Evolutionary conservation across 2,329 filamentous ascomycete genomes (phyloP).

Genomic region (Tympanopsis confertula): DNA sequence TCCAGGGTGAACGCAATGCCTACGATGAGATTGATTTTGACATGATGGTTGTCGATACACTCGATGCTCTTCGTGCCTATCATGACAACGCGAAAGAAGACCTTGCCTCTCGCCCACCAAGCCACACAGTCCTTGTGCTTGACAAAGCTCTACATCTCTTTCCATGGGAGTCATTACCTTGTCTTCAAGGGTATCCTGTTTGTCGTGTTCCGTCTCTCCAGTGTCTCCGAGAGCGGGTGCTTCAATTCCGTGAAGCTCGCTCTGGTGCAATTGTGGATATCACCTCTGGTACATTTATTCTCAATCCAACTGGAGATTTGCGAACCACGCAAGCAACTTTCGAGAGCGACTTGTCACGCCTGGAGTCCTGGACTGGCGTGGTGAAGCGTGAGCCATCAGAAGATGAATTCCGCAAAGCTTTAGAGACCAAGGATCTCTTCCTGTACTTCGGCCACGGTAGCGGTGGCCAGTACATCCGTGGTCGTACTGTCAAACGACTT

Average conservation of each 20-base stretch:
- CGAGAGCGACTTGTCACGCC: slow-evolving; percentile 43
- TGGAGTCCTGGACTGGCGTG: slow-evolving; percentile 44
- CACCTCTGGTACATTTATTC: slow-evolving; percentile 40
- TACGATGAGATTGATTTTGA: slow-evolving; percentile 71
- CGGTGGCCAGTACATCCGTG: slow-evolving; percentile 60
- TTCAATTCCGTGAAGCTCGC: slow-evolving; percentile 21
- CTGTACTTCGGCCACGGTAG: slow-evolving; percentile 68
- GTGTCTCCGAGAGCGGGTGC: slow-evolving; percentile 49
- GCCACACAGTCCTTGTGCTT: slow-evolving; percentile 58
- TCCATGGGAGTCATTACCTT: slow-evolving; percentile 65
- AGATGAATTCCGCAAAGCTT: slow-evolving; percentile 41
- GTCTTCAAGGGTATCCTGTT: slow-evolving; percentile 48
- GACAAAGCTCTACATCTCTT: slow-evolving; percentile 60
- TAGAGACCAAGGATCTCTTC: slow-evolving; percentile 43
- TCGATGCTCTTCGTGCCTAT: slow-evolving; percentile 53
- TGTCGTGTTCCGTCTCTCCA: slow-evolving; percentile 58
- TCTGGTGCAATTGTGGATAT: slow-evolving; percentile 17
- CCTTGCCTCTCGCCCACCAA: slow-evolving; percentile 13
- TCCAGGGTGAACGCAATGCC: slow-evolving; percentile 63
- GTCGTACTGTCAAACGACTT: slow-evolving; percentile 50
- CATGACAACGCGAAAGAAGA: slow-evolving; percentile 26
- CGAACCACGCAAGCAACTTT: slow-evolving; percentile 50
- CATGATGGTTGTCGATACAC: slow-evolving; percentile 51
- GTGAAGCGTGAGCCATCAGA: slow-evolving; percentile 47
- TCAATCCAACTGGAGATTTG: slow-evolving; percentile 59